Base-by-base conservation (phyloP, 148 eudicot genomes). In the Pharnaceum exiguum region DNA sequence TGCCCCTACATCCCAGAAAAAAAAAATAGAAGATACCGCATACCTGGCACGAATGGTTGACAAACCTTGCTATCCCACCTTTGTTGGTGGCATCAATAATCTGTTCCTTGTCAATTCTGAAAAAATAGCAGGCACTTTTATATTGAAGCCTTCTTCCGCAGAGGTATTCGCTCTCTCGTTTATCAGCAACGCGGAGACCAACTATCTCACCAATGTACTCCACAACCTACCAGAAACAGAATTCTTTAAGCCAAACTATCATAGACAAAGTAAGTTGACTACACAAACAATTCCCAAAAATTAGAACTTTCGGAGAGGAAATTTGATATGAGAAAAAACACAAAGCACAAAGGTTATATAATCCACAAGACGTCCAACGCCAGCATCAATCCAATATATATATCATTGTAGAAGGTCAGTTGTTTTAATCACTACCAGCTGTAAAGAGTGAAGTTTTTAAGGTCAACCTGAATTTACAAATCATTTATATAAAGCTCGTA, bases 61-160 rank as follows among this genome's bases (percentile, higher is more conserved):
- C 94, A 77, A 82, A 86, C 43, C 94, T 81, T 47, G 94, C 88
- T 62, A 86, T 82, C 24, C 94, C 94, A 22, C 94, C 94, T 70
- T 82, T 82, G 63, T 80, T 62, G 32, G 94, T 86, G 24, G 94
- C 94, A 73, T 86, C 94, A 43, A 86, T 80, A 31, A 86, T 82
- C 47, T 82, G 81, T 68, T 86, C 94, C 71, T 82, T 82, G 64
- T 86, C 94, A 65, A 86, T 75, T 69, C 76, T 75, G 57, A 86
- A 86, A 71, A 86, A 86, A 70, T 86, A 86, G 68, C 94, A 86
- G 27, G 94, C 94, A 62, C 85, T 78, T 75, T 86, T 79, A 58
- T 79, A 80, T 54, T 77, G 88, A 62, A 77, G 66, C 65, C 60
- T 77, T 62, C 79, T 71, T 63, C 94, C 88, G 31, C 76, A 71